A percentile compares a stretch with the other conserved stretches of the same genome.
Evolutionary conservation across 768 basidiomycete genomes (phyloP).

Genomic region (Candolleomyces eurysporus): DNA sequence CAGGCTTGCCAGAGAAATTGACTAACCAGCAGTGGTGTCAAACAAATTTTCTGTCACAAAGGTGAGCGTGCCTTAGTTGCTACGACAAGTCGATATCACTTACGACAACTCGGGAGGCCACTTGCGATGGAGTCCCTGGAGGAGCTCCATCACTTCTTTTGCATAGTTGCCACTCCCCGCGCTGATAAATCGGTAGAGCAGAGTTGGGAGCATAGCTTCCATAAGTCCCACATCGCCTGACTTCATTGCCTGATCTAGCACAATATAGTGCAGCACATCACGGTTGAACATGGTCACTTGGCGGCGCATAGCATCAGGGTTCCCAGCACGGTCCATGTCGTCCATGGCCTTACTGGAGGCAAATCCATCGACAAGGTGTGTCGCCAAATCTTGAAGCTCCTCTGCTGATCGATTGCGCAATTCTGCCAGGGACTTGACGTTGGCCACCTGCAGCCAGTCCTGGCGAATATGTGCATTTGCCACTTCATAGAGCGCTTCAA

Average conservation of each 20-base stretch:
- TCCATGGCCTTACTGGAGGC: neutral
- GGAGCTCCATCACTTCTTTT: conserved; percentile 29
- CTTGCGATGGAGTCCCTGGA: conserved; percentile 27
- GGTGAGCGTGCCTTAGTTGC: too few relatives aligned
- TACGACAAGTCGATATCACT: conserved; percentile 14
- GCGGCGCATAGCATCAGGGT: conserved; percentile 21
- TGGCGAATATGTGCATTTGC: conserved; percentile 35
- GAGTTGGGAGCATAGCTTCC: conserved; percentile 28
- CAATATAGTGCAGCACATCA: conserved; percentile 35
- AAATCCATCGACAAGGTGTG: neutral
- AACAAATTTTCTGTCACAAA: conserved; percentile 26
- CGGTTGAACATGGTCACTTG: conserved; percentile 34
- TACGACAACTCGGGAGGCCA: conserved; percentile 28
- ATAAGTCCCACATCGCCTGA: conserved; percentile 35
- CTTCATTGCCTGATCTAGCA: conserved; percentile 31
- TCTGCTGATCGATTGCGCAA: conserved; percentile 15
- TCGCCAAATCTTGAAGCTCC: neutral
- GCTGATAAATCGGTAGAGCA: conserved; percentile 32
- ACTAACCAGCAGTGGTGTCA: conserved; percentile 28
- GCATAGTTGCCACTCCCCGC: conserved; percentile 33
- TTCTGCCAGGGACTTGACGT: conserved; percentile 21
- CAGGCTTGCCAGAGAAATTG: conserved; percentile 23
- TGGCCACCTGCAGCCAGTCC: conserved; percentile 26
- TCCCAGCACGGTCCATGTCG: conserved; percentile 1
- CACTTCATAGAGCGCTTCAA: conserved; percentile 34